Conservation (phyloP, 208 protist genomes). For the Trypanosoma avium region DNA sequence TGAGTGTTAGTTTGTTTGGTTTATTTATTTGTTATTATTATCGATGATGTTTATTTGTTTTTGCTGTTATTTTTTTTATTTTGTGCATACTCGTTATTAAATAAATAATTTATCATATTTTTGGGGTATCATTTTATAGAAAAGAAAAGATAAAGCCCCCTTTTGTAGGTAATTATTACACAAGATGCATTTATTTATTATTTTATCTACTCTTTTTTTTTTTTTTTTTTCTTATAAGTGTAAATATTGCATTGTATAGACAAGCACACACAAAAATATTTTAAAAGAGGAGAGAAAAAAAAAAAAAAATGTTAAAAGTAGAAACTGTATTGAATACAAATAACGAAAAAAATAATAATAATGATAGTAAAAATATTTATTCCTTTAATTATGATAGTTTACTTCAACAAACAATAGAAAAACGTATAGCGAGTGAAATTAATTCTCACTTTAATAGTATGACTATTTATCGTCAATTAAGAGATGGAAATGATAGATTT, state of each 20-base stretch:
- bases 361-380: neutral
- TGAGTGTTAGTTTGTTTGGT: neutral
- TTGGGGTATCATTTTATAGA: too few species aligned
- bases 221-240: conserved; percentile 10
- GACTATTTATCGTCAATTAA: conserved; percentile 34
- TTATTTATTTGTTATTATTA: neutral
- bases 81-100: conserved; percentile 10
- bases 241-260: neutral
- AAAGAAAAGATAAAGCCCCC: too few species aligned
- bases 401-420: conserved; percentile 30
- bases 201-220: conserved; percentile 12
- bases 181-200: too few species aligned
- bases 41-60: neutral
- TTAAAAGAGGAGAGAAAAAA: neutral
- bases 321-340: too few species aligned
- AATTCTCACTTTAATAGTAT: conserved; percentile 50
- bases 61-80: conserved; percentile 4
- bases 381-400: neutral
- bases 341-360: conserved; percentile 2
- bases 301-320: neutral
- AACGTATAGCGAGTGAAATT: conserved; percentile 50
- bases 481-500: conserved; percentile 1
- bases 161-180: too few species aligned
- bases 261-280: too few species aligned
- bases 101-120: neutral